phyloP scores from a whole-genome alignment of 2,329 filamentous ascomycete species.

The Diaporthe citrichinensis region DNA sequence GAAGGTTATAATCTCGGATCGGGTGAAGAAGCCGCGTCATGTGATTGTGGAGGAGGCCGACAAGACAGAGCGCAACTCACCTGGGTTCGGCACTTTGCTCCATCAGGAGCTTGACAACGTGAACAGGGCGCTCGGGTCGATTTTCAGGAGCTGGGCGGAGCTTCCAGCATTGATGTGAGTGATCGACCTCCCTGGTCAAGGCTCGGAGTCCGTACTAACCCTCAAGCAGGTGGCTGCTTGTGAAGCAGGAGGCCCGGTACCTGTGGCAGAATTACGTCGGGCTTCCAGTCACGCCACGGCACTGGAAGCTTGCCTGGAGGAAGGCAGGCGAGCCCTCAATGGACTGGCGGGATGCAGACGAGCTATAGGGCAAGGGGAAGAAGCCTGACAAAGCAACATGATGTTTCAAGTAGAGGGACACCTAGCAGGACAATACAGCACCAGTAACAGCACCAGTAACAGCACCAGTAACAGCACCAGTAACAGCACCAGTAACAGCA shows the following conservation, averaged over 20 bases:
- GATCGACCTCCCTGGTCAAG: not conserved
- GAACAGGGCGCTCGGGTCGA: constrained; percentile 72
- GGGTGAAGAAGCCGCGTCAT: constrained; percentile 60
- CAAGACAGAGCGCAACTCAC: constrained; percentile 57
- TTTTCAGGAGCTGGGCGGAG: constrained; percentile 78
- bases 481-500: too few species aligned
- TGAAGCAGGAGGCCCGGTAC: constrained; percentile 60
- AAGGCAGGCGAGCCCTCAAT: constrained; percentile 41
- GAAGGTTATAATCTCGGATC: constrained; percentile 50
- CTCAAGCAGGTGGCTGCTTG: constrained; percentile 57
- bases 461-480: too few species aligned
- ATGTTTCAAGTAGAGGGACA: not conserved
- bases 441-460: not conserved
- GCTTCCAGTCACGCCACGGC: constrained; percentile 63
- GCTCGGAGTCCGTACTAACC: constrained; percentile 3
- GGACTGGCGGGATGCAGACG: constrained; percentile 49
- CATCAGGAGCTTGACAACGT: constrained; percentile 75
- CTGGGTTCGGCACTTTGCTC: constrained; percentile 68
- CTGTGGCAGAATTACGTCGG: constrained; percentile 67
- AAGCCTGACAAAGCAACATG: not conserved
- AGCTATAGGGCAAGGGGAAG: constrained; percentile 55
- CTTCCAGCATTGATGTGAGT: constrained; percentile 81
- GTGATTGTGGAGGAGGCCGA: constrained; percentile 53
- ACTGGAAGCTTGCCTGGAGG: constrained; percentile 62
- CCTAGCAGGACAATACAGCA: not conserved